Evolutionary conservation across 1,139 yeast species (phyloP), one percentile per base, ranked within the genome.

Genomic region (Debaryomyces fabryi): DNA sequence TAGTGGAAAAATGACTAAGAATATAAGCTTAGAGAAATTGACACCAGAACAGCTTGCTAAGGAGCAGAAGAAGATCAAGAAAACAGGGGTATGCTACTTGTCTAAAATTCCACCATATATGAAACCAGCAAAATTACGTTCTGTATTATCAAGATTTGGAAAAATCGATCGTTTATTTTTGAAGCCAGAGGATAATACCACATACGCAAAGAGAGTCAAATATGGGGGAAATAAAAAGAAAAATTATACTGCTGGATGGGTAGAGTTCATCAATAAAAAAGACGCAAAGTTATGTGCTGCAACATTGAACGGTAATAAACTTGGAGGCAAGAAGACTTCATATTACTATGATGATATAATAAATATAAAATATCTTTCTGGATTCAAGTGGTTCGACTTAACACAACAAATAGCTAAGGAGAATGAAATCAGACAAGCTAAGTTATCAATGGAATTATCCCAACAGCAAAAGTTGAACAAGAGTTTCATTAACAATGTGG

Each of bases 161-260:
- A 84, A 83, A 51, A 79, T 92, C 8, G 96, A 90, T 56, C 77
- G 99, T 54, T 72, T 93, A 12, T 95, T 88, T 63, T 71, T 95
- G 53, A 88, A 90, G 55, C 96, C 96, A 7, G 99, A 93, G 67
- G 90, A 87, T 55, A 78, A 84, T 8, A 72, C 79, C 24, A 75
- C 76, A 9, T 78, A 90, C 58, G 82, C 81, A 44, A 78, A 79
- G 48, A 74, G 99, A 59, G 84, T 88, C 15, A 88, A 87, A 58
- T 81, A 83, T 54, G 98, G 98, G 13, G 99, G 99, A n/a, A 95
- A 93, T 67, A 91, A 90, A 68, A 92, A 92, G 70, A 80, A 80
- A 62, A 86, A 81, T 67, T 95, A 81, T 63, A 88, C 88, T 15
- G 99, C 95, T 72, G 99, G 99, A 6, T 93, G 99, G 99, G 95